A percentile compares a stretch with the other conserved stretches of the same genome.
Conservation (phyloP, 768 basidiomycete genomes). For the Suillus brevipes region DNA sequence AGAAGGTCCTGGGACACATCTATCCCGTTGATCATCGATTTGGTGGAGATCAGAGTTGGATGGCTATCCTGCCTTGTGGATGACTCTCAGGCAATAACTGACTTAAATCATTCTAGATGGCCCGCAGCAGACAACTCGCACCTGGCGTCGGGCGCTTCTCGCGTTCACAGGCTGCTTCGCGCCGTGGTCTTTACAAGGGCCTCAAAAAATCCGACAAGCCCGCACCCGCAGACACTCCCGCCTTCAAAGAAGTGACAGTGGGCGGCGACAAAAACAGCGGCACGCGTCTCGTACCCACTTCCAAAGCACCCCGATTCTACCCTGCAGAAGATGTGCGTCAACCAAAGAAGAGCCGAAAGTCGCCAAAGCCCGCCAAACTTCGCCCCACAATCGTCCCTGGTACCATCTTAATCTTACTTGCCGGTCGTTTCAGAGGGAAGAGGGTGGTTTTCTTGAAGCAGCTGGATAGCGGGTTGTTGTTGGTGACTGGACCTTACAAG, state of each 20-base stretch:
- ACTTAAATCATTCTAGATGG: conserved; percentile 55
- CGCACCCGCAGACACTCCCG: conserved; percentile 55
- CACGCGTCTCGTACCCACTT: conserved; percentile 82
- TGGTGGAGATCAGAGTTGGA: conserved; percentile 31
- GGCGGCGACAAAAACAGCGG: conserved; percentile 90
- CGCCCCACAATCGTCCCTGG: conserved; percentile 91
- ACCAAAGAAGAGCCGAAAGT: conserved; percentile 92
- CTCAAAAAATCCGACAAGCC: conserved; percentile 74
- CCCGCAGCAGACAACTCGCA: conserved; percentile 82
- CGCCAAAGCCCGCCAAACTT: conserved; percentile 72
- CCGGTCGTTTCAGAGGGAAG: conserved; percentile 97
- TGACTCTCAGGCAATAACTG: conserved; percentile 28
- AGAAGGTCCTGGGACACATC: not conserved
- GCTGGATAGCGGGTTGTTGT: conserved; percentile 84
- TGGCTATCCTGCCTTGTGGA: conserved; percentile 34
- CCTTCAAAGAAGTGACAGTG: conserved; percentile 76
- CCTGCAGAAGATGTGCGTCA: conserved; percentile 91
- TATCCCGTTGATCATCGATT: conserved; percentile 6
- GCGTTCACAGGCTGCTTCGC: conserved; percentile 76
- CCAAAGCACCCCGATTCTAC: conserved; percentile 89
- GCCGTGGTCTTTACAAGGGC: conserved; percentile 85
- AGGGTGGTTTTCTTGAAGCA: conserved; percentile 98
- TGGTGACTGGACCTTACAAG: conserved; percentile 98
- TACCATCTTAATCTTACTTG: conserved; percentile 92
- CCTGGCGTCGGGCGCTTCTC: conserved; percentile 82